Evolutionary conservation across 2,329 filamentous ascomycete species (phyloP).

Genomic region (Botryotinia globosa): DNA sequence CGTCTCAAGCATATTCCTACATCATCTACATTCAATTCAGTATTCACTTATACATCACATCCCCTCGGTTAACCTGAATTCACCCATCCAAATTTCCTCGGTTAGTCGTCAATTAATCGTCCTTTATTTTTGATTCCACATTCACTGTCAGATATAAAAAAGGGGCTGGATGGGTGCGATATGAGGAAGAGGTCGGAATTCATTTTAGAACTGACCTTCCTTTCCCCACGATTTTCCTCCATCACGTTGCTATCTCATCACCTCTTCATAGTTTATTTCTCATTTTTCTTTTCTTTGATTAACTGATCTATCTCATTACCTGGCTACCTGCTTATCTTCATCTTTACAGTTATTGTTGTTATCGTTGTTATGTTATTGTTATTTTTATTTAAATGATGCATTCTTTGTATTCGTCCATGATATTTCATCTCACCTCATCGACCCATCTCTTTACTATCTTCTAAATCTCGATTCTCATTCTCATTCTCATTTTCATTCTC

Average conservation of each 20-base stretch:
- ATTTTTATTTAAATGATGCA: background rate
- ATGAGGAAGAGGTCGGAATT: background rate
- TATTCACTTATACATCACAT: background rate
- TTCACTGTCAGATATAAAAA: background rate
- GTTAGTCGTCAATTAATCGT: no score
- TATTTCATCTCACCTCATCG: background rate
- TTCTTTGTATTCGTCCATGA: background rate
- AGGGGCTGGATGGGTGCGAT: background rate
- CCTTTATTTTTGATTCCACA: background rate
- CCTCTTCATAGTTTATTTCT: background rate
- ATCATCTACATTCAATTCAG: background rate
- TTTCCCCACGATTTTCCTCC: fast-evolving
- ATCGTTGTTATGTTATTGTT: no score
- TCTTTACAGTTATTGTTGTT: background rate
- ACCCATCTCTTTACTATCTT: background rate
- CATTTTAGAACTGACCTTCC: background rate
- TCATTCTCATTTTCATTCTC: background rate
- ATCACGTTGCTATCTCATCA: background rate
- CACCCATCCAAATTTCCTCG: background rate
- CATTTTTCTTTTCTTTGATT: background rate
- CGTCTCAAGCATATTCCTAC: background rate
- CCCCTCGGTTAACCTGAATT: background rate
- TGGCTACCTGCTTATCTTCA: background rate
- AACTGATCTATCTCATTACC: background rate
- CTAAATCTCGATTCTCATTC: background rate